Evolutionary conservation across 345 rosid genomes (phyloP).

Genomic region (Brassica nigra): DNA sequence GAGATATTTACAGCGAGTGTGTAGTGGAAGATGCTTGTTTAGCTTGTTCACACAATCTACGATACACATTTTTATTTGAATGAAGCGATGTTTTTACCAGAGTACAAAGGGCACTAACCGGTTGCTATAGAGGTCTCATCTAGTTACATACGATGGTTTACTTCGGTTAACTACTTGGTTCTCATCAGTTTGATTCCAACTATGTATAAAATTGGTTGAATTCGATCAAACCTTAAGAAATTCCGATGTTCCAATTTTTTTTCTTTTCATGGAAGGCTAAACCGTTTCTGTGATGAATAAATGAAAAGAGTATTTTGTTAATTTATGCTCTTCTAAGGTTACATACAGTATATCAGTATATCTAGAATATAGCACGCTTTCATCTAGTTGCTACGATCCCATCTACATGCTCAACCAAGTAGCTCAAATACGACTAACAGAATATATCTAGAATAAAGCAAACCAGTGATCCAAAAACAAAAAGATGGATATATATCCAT

Average conservation of each 20-base stretch:
- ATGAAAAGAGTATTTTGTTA: background rate
- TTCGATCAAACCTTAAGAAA: background rate
- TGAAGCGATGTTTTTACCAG: too few relatives aligned
- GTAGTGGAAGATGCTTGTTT: background rate
- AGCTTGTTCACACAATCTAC: too few relatives aligned
- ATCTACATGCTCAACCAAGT: background rate
- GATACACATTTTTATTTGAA: too few relatives aligned
- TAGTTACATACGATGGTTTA: background rate
- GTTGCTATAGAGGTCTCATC: too few relatives aligned
- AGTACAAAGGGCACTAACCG: too few relatives aligned
- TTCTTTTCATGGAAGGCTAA: background rate
- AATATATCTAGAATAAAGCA: background rate
- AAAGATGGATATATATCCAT: background rate
- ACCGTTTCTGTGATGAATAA: background rate
- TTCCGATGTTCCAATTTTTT: background rate
- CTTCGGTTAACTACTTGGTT: background rate
- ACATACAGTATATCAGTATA: background rate
- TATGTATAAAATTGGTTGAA: background rate
- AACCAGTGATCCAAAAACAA: background rate
- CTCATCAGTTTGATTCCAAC: background rate
- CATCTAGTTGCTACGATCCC: background rate
- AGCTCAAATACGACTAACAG: background rate
- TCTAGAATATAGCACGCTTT: background rate
- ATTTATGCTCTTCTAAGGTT: background rate
- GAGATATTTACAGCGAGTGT: background rate